Conservation (phyloP, 2,329 filamentous ascomycete species). For the Talaromyces islandicus region DNA sequence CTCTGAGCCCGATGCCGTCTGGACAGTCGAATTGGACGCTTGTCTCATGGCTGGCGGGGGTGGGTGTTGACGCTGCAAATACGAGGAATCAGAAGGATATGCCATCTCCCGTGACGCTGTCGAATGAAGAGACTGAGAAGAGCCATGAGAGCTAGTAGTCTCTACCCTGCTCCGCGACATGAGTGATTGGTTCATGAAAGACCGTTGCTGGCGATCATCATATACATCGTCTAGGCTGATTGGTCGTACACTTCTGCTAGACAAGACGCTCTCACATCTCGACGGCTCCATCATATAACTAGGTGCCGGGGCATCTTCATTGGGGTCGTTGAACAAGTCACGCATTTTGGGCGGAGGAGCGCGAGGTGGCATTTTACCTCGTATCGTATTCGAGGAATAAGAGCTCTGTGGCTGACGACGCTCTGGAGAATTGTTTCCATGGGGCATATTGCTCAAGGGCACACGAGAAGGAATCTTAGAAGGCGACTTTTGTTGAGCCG, state of each 20-base stretch:
- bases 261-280: conserved; percentile 48
- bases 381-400: conserved; percentile 38
- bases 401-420: conserved; percentile 47
- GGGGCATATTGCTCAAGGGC: conserved; percentile 41
- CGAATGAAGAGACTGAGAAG: conserved; percentile 37
- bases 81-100: conserved; percentile 30
- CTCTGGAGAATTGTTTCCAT: conserved; percentile 71
- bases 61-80: conserved; percentile 21
- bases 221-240: conserved; percentile 77
- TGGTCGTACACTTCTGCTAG: conserved; percentile 49
- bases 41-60: conserved; percentile 52
- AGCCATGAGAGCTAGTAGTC: conserved; percentile 32
- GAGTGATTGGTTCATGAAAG: conserved; percentile 40
- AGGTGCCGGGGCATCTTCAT: conserved; percentile 22
- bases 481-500: conserved; percentile 31
- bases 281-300: conserved; percentile 32
- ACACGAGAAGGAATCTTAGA: conserved; percentile 45
- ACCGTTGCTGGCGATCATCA: conserved; percentile 55
- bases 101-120: conserved; percentile 29
- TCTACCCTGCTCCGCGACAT: conserved; percentile 31
- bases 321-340: conserved; percentile 60
- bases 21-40: conserved; percentile 59
- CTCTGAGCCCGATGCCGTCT: conserved; percentile 75
- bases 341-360: conserved; percentile 82
- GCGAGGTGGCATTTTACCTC: conserved; percentile 44